Evolutionary conservation across 306 rosid genomes (phyloP), one percentile per base, ranked within the genome.

Genomic region (Psophocarpus tetragonolobus): DNA sequence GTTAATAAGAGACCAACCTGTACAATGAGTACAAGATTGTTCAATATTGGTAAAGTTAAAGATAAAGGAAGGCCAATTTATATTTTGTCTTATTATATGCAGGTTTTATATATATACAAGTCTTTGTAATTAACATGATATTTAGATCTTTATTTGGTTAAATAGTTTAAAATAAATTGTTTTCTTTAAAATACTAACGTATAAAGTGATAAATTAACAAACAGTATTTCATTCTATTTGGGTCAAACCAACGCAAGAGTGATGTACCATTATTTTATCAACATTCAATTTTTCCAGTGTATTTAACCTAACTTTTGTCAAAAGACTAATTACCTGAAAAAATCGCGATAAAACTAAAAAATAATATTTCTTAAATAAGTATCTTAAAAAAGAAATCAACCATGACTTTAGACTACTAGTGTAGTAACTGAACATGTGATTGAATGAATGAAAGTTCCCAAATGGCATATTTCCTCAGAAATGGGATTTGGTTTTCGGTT

Each of bases 401-500:
- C n/a, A n/a, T n/a, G n/a, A n/a, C n/a, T n/a, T 12, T 15, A 41
- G 6, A 29, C 27, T 53, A 51, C 12, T 17, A 18, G 23, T 53
- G 14, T 17, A 8, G 23, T 4, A 13, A 20, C 47, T 8, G 3
- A 35, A 64, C 4, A 36, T 36, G 1, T 17, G 48, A n/a, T n/a
- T 20, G 29, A 64, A 4, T 20, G 30, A 12, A 41, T 71, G 53
- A 51, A 38, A 58, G 35, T 50, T 57, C 10, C 27, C 68, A 47
- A 47, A 33, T 48, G 8, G 20, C 50, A 74, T 41, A 1, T 73
- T 67, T 44, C 45, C 39, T 24, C 7, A 18, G 8, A 42, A 32
- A 53, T 29, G 10, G 30, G 77, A 69, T 72, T 76, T 78, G 60
- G 36, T 20, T 7, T 75, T 33, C 38, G 62, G 38, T 23, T 47